A percentile compares a stretch with the other conserved stretches of the same genome.
Conservation (phyloP, 345 rosid genomes). For the Rhodomyrtus tomentosa region DNA sequence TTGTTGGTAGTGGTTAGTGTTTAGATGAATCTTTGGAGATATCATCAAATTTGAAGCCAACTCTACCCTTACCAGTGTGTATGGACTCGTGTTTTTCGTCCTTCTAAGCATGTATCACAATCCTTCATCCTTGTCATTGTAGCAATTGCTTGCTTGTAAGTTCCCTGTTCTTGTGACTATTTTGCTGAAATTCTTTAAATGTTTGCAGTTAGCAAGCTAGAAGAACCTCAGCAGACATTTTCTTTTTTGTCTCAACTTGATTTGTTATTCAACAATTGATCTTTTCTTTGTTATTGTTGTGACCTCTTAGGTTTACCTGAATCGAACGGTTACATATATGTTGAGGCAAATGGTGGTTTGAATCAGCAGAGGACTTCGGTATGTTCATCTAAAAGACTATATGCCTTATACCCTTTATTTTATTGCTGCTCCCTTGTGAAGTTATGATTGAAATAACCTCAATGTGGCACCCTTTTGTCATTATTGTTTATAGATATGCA, state of each 20-base stretch:
- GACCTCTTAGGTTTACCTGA: slow-evolving; percentile 59
- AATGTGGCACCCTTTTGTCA: background rate
- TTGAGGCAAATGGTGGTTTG: slow-evolving; percentile 96
- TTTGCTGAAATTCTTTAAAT: background rate
- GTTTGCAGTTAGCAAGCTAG: background rate
- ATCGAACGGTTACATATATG: slow-evolving; percentile 88
- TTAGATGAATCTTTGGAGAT: background rate
- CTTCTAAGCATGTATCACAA: background rate
- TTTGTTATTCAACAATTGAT: background rate
- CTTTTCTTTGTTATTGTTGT: background rate
- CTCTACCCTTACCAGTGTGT: background rate
- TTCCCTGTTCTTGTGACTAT: background rate
- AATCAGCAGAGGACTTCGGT: slow-evolving; percentile 99
- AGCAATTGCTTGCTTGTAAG: background rate
- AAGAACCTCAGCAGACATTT: background rate
- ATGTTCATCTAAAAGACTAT: slow-evolving; percentile 16
- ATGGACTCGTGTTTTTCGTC: background rate
- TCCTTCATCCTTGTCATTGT: background rate
- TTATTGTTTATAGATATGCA: slow-evolving; percentile 73
- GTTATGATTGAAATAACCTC: background rate
- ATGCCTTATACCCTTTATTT: slow-evolving; percentile 1
- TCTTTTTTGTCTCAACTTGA: background rate
- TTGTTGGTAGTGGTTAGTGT: background rate
- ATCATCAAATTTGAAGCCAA: background rate
- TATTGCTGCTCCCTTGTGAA: background rate